Evolutionary conservation across 2,329 filamentous ascomycete genomes (phyloP), one percentile per base, ranked within the genome.

Genomic region (Leptographium flavum): DNA sequence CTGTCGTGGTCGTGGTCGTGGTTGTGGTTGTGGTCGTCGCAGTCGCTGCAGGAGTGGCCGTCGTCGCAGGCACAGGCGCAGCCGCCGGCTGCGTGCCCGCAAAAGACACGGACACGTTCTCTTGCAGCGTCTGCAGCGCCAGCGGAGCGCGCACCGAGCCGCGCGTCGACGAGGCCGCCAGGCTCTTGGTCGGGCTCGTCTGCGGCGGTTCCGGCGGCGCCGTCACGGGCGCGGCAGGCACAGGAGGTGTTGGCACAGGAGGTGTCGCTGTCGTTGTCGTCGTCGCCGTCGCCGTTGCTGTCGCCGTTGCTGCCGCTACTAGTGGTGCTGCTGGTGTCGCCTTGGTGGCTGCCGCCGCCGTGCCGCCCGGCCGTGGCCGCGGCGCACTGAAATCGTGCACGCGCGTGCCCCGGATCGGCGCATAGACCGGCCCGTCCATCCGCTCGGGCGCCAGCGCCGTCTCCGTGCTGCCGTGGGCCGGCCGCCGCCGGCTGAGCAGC

Each of bases 341-440:
- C 13, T 15, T n/a, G 19, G 38, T 19, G 6, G 25, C 27, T 30
- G 15, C 2, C 11, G 15, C 11, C n/a, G n/a, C 17, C 11, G 19
- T 32, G 10, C 25, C 8, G 31, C 22, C 22, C 39, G 59, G 68
- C 49, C 63, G 68, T 22, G 66, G 67, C 42, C 75, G 64, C 2
- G 76, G 77, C 0, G 73, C 75, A 54, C 76, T 81, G 53, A 80
- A 82, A 57, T 78, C 79, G 56, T 83, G 79, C 42, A 81, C 70
- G 39, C 69, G 66, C 8, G 73, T 83, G 41, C 74, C 79, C 54
- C 69, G 70, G 50, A 83, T 83, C 17, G 77, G 77, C 53, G 81
- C 77, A 52, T 80, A 79, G 19, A 61, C 58, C 5, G 68, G 66
- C 52, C 71, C 69, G 14, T 68, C 65, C 0, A 58, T 52, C 8